A percentile compares a stretch with the other conserved stretches of the same genome.
phyloP scores from a whole-genome alignment of 1,139 yeast species.

The Yamadazyma blattariae region DNA sequence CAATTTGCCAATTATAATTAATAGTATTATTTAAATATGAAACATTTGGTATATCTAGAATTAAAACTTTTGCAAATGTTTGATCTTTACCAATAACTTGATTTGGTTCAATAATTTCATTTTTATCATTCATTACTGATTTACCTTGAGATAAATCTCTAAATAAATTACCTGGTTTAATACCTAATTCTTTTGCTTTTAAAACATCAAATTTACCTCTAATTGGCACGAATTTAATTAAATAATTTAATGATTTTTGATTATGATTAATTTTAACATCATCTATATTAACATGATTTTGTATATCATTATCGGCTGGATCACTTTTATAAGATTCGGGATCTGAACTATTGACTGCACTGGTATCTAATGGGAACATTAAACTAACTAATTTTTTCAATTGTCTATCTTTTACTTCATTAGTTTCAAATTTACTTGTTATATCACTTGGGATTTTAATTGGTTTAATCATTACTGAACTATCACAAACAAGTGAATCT shows the following conservation, averaged over 20 bases:
- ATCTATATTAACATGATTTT: slow-evolving; percentile 31
- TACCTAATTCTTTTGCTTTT: slow-evolving; percentile 66
- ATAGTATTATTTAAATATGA: slow-evolving; percentile 49
- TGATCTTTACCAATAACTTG: slow-evolving; percentile 71
- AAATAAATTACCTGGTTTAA: slow-evolving; percentile 63
- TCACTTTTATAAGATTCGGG: slow-evolving; percentile 41
- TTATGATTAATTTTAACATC: slow-evolving; percentile 8
- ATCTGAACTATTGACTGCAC: slow-evolving; percentile 32
- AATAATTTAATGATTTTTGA: slow-evolving; percentile 50
- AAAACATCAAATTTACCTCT: slow-evolving; percentile 75
- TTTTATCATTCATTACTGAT: slow-evolving; percentile 56
- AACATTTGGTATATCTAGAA: slow-evolving; percentile 70
- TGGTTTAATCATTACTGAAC: slow-evolving; percentile 51
- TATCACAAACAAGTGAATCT: slow-evolving; percentile 43
- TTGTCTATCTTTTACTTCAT: slow-evolving; percentile 11
- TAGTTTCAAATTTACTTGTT: not conserved
- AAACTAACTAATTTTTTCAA: slow-evolving; percentile 34
- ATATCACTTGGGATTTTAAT: slow-evolving; percentile 30
- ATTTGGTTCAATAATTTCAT: slow-evolving; percentile 57
- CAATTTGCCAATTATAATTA: slow-evolving; percentile 22
- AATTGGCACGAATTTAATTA: slow-evolving; percentile 61
- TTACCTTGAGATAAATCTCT: slow-evolving; percentile 60
- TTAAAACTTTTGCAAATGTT: slow-evolving; percentile 55
- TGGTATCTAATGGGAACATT: slow-evolving; percentile 52
- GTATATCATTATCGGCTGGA: slow-evolving; percentile 39